Base-by-base conservation (phyloP, 352 stramenopile species). In the Pythium vanterpoolii region DNA sequence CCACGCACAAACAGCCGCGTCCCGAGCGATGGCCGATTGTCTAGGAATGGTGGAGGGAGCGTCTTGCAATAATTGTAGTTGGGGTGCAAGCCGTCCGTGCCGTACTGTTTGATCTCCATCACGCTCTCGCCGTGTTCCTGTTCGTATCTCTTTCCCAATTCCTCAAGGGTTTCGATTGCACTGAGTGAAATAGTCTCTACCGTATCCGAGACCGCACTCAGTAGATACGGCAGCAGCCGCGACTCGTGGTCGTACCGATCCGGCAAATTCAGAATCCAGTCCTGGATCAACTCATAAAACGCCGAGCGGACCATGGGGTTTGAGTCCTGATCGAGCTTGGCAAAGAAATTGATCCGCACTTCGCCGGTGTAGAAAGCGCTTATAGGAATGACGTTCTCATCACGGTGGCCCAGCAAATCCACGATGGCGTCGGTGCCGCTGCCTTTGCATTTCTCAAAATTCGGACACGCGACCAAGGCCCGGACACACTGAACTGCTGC, bases 361-460 rank as follows among this genome's bases (percentile, higher is more conserved):
- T 96, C 83, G 14, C 77, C 39, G 26, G 83, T 84, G 66, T 98
- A 99, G 64, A 99, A 99, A 13, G 91, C 83, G 13, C 90, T 76
- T 43, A 98, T 86, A 4, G 91, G 87, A 48, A 98, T 87, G 33
- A 98, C 89, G 74, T 99, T 99, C 42, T 98, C 93, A 52, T 98
- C 95, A 38, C 89, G 79, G 69, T 98, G 97, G 16, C 94, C 96
- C 26, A 98, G 80, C 9, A 98, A 68, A 64, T 98, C 96, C 13
- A 82, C 74, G 60, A 99, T 98, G 2, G 91, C 94, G 21, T 97
- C 86, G 6, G 95, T 97, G 39, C 93, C 96, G n/a, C 91, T 95
- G 39, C 93, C 95, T 55, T 96, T 96, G 70, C 87, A 89, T 38
- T 98, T 98, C 33, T 89, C 86, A n/a, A 86, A 63, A 50, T 97